A percentile compares a stretch with the other conserved stretches of the same genome.
Evolutionary conservation across 2,329 filamentous ascomycete genomes (phyloP).

Genomic region (Pezicula carpinea): DNA sequence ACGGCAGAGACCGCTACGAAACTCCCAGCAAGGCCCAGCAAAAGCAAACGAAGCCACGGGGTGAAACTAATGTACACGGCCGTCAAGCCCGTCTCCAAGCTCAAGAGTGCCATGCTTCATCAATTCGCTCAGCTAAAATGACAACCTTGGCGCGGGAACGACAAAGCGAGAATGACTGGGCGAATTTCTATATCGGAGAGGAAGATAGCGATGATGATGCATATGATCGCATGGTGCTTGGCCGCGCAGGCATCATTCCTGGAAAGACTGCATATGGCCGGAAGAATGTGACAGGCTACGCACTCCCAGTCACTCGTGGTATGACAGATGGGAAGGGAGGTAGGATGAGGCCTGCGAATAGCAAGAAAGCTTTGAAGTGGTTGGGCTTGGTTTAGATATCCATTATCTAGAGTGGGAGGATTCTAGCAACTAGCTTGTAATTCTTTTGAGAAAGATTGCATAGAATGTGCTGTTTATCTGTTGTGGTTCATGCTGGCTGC

Average conservation of each 20-base stretch:
- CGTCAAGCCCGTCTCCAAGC: neutral
- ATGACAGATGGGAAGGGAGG: slow-evolving; percentile 2
- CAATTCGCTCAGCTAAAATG: slow-evolving; percentile 9
- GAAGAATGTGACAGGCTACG: neutral
- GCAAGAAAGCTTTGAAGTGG: slow-evolving; percentile 33
- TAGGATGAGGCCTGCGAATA: slow-evolving; percentile 17
- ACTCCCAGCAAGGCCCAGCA: neutral
- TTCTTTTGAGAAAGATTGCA: no score
- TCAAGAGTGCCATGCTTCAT: slow-evolving; percentile 4
- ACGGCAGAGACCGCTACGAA: neutral
- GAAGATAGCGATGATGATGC: slow-evolving; percentile 29
- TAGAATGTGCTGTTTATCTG: no score
- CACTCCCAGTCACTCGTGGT: neutral
- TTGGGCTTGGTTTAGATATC: slow-evolving; percentile 27
- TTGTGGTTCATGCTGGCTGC: no score
- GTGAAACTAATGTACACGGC: neutral
- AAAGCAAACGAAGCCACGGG: neutral
- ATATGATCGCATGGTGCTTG: slow-evolving; percentile 28
- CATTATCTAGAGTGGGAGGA: no score
- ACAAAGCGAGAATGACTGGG: slow-evolving; percentile 18
- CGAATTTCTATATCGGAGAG: slow-evolving; percentile 26
- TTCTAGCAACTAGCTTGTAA: no score
- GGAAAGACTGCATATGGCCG: neutral
- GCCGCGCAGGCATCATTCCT: slow-evolving; percentile 2
- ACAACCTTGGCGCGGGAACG: slow-evolving; percentile 3